These are phyloP conservation scores for Periglandula ipomoeae DNA, from an alignment of 2,329 filamentous ascomycete species.

Conservation along the genomic window DNA sequence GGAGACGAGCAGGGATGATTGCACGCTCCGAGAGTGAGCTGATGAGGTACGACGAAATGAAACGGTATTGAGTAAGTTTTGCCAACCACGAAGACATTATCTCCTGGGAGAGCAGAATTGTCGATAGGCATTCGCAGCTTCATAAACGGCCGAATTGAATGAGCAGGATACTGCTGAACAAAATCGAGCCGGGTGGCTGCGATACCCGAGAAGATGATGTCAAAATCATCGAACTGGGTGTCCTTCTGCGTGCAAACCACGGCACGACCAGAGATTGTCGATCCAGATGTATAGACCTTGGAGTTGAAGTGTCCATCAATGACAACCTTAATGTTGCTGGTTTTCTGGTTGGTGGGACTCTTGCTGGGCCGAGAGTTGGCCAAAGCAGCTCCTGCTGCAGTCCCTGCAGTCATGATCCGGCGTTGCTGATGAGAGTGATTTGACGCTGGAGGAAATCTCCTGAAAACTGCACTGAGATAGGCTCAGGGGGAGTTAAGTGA, in stretches of 20 bases:
- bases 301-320: conserved; percentile 44
- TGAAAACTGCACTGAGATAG: too few relatives aligned
- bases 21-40: conserved; percentile 48
- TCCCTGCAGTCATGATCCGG: conserved; percentile 3
- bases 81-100: conserved; percentile 38
- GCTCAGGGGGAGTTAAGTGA: too few relatives aligned
- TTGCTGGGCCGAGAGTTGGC: background rate
- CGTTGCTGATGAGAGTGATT: background rate
- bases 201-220: conserved; percentile 43
- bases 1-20: conserved; percentile 36
- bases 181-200: conserved; percentile 43
- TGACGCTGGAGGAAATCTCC: too few relatives aligned
- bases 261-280: conserved; percentile 39
- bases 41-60: conserved; percentile 48
- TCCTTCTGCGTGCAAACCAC: conserved; percentile 35
- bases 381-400: background rate
- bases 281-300: conserved; percentile 48
- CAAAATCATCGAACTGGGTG: conserved; percentile 39
- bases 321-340: conserved; percentile 32
- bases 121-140: conserved; percentile 46
- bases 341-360: background rate
- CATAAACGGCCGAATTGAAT: conserved; percentile 43
- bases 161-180: conserved; percentile 36
- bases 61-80: conserved; percentile 44
- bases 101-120: conserved; percentile 35